Conservation (phyloP, 2,329 filamentous ascomycete genomes). For the Lasiodiplodia theobromae region DNA sequence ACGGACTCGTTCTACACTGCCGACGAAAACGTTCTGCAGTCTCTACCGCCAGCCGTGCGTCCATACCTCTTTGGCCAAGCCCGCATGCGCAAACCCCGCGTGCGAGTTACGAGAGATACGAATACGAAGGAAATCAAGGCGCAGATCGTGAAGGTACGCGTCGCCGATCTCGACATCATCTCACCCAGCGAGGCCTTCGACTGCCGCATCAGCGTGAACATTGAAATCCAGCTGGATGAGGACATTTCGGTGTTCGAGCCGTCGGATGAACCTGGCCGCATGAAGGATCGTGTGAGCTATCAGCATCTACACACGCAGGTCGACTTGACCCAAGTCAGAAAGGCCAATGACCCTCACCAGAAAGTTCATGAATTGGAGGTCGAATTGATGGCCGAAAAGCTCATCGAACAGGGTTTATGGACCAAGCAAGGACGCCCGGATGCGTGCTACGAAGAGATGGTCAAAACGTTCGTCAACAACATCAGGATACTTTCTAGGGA, state of each 20-base stretch:
- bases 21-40: constrained; percentile 28
- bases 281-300: constrained; percentile 92
- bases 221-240: constrained; percentile 80
- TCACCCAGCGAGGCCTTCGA: constrained; percentile 81
- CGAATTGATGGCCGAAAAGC: constrained; percentile 69
- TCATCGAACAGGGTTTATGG: constrained; percentile 70
- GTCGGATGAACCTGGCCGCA: constrained; percentile 62
- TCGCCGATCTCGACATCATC: constrained; percentile 86
- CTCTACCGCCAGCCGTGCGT: constrained; percentile 59
- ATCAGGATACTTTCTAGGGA: constrained; percentile 60
- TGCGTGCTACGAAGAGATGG: constrained; percentile 67
- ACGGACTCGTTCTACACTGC: constrained; percentile 76
- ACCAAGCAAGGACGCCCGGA: constrained; percentile 58
- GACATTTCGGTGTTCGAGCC: constrained; percentile 58
- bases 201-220: constrained; percentile 90
- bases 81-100: constrained; percentile 36
- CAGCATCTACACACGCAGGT: constrained; percentile 83
- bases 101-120: constrained; percentile 74
- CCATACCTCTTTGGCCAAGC: constrained; percentile 24
- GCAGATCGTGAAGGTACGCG: constrained; percentile 90
- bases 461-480: constrained; percentile 79
- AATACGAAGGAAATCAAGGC: constrained; percentile 73
- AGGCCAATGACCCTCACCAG: constrained; percentile 52
- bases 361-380: constrained; percentile 85
- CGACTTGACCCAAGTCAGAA: constrained; percentile 89